Evolutionary conservation across 768 basidiomycete genomes (phyloP), one percentile per base, ranked within the genome.

Genomic region (Pulveroboletus frians): DNA sequence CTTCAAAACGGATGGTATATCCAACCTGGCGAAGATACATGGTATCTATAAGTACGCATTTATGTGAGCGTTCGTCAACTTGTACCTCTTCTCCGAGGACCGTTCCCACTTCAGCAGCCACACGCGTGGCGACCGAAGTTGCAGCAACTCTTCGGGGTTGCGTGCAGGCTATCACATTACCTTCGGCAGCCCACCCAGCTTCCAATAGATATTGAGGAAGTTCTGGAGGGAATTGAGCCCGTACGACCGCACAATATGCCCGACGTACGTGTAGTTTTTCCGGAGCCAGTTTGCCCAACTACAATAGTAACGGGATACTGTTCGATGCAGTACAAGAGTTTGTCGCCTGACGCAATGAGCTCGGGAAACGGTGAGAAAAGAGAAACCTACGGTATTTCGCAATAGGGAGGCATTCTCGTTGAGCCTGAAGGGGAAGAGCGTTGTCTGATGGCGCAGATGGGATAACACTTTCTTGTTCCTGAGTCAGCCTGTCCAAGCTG

Each of bases 1-100:
- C 92, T 65, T 99, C 96, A 53, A 98, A 98, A 9, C 96, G 85
- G 54, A 99, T 97, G 6, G 89, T 89, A 64, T 99, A 99, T 7
- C 96, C 96, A 57, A 99, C 94, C 92, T 96, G 51, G 23, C 9
- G 31, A 48, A 32, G 31, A 32, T 14, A 32, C 13, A 68, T n/a
- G 9, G 9, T 26, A 43, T 15, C 47, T 20, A 49, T 43, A 35
- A 45, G 46, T 23, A n/a, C 21, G 20, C 20, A 15, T 26, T 10
- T 21, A 13, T 30, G 15, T 18, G n/a, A 14, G 39, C 20, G 7
- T n/a, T 30, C 44, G 18, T 46, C 35, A 38, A 5, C 29, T 49
- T 39, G 11, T 46, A 89, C 91, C 74, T 94, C 91, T 52, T 96
- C 90, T 10, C 96, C 96, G 18, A 97, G 74, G 4, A 85, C 72